Evolutionary conservation across 164 flowering plant species (phyloP).

Genomic region (Pachysandra terminalis): DNA sequence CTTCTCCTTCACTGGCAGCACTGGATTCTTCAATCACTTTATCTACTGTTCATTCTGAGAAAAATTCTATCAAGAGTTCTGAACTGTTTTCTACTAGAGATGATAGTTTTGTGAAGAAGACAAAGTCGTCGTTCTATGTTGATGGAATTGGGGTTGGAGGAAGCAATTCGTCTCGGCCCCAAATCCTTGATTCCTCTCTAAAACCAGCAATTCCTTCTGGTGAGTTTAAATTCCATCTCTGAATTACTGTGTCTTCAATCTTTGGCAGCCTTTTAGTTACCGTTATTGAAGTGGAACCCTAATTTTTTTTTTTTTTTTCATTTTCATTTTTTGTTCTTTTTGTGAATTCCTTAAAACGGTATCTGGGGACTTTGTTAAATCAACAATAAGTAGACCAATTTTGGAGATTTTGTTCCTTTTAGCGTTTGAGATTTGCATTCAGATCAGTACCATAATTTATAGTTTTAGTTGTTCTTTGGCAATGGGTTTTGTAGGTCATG

Average conservation of each 20-base stretch:
- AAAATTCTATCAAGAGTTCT: constrained; percentile 17
- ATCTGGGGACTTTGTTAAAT: too few relatives aligned
- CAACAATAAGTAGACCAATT: too few relatives aligned
- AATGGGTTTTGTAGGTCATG: too few relatives aligned
- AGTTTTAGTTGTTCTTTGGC: too few relatives aligned
- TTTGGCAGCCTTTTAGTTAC: background rate
- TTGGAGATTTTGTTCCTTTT: too few relatives aligned
- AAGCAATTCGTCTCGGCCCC: constrained; percentile 21
- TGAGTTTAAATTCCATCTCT: constrained; percentile 19
- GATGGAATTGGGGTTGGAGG: constrained; percentile 41
- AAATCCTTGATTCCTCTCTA: constrained; percentile 37
- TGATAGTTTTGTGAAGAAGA: constrained; percentile 54
- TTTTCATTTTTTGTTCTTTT: too few relatives aligned
- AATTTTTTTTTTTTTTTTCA: background rate
- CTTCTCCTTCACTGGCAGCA: constrained; percentile 7
- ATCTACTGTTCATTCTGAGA: constrained; percentile 9
- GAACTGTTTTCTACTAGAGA: constrained; percentile 54
- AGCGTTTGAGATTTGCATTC: too few relatives aligned
- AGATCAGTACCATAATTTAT: too few relatives aligned
- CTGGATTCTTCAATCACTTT: constrained; percentile 15
- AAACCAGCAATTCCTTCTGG: constrained; percentile 30
- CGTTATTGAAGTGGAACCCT: background rate
- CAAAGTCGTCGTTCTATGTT: constrained; percentile 29
- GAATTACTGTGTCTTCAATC: too few relatives aligned
- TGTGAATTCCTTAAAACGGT: background rate